Conservation (phyloP, 2,329 filamentous ascomycete species). For the Pseudocercospora pini-densiflorae region DNA sequence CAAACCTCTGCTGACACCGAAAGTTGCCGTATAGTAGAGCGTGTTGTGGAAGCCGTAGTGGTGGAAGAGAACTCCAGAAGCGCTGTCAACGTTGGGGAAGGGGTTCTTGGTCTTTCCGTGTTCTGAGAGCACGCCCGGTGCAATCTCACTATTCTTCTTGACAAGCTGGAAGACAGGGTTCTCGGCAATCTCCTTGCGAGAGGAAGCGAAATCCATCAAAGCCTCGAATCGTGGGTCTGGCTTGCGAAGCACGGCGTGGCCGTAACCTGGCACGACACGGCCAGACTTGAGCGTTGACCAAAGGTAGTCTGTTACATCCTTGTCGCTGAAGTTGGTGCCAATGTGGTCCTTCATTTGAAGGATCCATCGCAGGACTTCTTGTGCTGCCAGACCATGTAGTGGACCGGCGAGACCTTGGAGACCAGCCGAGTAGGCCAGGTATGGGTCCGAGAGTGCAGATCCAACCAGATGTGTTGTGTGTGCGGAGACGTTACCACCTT, state of each 20-base stretch:
- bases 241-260: constrained; percentile 94
- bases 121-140: constrained; percentile 85
- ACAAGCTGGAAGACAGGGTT: constrained; percentile 95
- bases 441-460: constrained; percentile 90
- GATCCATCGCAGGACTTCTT: constrained; percentile 97
- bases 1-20: constrained; percentile 72
- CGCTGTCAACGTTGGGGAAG: constrained; percentile 94
- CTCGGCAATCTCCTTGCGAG: constrained; percentile 79
- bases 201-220: constrained; percentile 90
- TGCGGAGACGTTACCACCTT: constrained; percentile 96
- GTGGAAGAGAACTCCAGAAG: constrained; percentile 93
- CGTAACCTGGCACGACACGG: constrained; percentile 92
- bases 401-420: constrained; percentile 95
- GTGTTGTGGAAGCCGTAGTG: constrained; percentile 98
- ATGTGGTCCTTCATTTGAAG: constrained; percentile 92
- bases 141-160: constrained; percentile 89
- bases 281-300: constrained; percentile 93
- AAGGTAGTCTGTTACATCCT: constrained; percentile 85
- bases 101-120: constrained; percentile 77
- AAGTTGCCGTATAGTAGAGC: constrained; percentile 83
- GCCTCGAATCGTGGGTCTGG: constrained; percentile 96
- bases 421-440: constrained; percentile 94
- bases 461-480: constrained; percentile 95
- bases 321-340: constrained; percentile 74
- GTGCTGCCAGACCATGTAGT: constrained; percentile 88